phyloP scores from a whole-genome alignment of 768 basidiomycete species.

The Nidularia sp. region DNA sequence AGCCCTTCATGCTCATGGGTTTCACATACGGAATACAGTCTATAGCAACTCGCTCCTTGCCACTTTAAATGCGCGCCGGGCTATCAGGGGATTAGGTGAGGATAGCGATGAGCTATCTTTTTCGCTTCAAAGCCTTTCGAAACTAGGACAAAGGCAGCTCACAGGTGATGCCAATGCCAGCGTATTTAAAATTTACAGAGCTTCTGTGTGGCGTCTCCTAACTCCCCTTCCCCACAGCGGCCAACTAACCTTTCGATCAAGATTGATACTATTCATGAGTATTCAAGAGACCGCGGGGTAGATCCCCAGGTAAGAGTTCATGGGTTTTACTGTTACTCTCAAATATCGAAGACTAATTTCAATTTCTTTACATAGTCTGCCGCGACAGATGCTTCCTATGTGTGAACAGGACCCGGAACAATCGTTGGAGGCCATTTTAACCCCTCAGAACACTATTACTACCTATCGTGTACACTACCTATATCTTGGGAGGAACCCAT shows the following conservation, averaged over 20 bases:
- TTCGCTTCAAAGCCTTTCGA: constrained; percentile 39
- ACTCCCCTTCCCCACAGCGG: constrained; percentile 24
- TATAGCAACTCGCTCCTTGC: constrained; percentile 54
- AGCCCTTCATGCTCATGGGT: too few relatives aligned
- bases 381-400: constrained; percentile 8
- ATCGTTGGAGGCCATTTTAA: too few relatives aligned
- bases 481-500: too few relatives aligned
- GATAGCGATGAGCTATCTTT: constrained; percentile 43
- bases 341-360: background rate
- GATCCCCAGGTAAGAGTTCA: background rate
- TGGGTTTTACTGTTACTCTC: background rate
- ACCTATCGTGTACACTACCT: too few relatives aligned
- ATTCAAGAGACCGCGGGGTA: constrained; percentile 26
- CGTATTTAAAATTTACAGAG: constrained; percentile 3
- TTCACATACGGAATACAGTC: constrained; percentile 28
- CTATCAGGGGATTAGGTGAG: constrained; percentile 38
- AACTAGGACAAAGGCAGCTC: constrained; percentile 27
- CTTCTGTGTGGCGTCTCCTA: too few relatives aligned
- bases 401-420: too few relatives aligned
- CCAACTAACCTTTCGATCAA: constrained; percentile 59
- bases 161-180: constrained; percentile 21
- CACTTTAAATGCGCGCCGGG: constrained; percentile 45
- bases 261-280: constrained; percentile 59
- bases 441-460: too few relatives aligned
- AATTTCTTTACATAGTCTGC: constrained; percentile 11